These are phyloP conservation scores for Fraxinus nigra DNA, from an alignment of 305 asterid species.

Conservation along the genomic window DNA sequence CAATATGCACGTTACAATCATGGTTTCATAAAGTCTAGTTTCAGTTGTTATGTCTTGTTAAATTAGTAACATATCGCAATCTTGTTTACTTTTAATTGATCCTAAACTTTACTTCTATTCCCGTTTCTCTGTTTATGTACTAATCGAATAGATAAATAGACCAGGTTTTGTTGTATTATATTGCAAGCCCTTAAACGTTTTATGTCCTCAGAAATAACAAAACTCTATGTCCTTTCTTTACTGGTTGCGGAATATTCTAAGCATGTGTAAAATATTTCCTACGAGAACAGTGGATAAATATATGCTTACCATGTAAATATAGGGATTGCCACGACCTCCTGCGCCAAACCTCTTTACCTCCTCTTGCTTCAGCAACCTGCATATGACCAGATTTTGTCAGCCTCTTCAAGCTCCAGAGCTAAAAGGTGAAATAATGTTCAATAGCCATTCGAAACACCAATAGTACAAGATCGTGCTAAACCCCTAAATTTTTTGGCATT, in stretches of 20 bases:
- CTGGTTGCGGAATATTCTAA: neutral
- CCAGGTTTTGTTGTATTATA: neutral
- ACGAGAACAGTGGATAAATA: neutral
- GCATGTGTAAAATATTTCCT: neutral
- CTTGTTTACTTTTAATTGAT: neutral
- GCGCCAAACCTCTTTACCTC: conserved; percentile 75
- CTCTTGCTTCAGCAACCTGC: conserved; percentile 69
- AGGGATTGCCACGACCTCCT: conserved; percentile 86
- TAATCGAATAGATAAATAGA: neutral
- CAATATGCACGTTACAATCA: neutral
- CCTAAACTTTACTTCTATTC: neutral
- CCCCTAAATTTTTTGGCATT: neutral
- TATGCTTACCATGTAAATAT: conserved; percentile 60
- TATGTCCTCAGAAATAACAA: neutral
- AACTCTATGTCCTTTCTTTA: neutral
- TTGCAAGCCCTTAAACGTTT: neutral
- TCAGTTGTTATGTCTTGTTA: neutral
- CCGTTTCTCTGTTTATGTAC: neutral
- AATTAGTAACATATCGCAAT: neutral
- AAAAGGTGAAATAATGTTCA: neutral
- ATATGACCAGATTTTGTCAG: conserved; percentile 15
- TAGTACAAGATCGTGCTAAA: neutral
- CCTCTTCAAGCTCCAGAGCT: neutral
- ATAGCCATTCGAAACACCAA: neutral
- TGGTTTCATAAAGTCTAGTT: neutral